Percentiles rank a stretch among this genome's conserved stretches.
Evolutionary conservation across 345 rosid genomes (phyloP).

Genomic region (Heritiera littoralis): DNA sequence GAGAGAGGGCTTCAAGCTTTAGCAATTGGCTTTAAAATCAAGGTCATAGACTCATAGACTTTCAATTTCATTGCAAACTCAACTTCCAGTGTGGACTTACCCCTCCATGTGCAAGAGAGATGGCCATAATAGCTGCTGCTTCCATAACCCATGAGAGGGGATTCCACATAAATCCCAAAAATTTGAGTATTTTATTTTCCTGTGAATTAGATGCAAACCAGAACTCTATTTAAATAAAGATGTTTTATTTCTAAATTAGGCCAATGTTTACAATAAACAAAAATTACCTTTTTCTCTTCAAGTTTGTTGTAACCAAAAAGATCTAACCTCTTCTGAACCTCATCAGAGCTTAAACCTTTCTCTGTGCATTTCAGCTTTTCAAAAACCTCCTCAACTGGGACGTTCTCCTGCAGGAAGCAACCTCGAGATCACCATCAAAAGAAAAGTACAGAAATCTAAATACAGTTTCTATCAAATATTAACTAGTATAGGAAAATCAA

Average conservation of each 20-base stretch:
- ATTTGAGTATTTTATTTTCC: constrained; percentile 61
- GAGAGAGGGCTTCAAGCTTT: background rate
- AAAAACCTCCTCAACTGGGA: constrained; percentile 55
- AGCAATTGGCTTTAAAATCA: background rate
- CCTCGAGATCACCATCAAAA: background rate
- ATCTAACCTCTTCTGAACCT: constrained; percentile 44
- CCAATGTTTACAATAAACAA: background rate
- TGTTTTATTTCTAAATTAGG: background rate
- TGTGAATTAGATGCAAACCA: constrained; percentile 20
- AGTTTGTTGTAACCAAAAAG: constrained; percentile 63
- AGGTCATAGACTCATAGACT: background rate
- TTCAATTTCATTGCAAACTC: background rate
- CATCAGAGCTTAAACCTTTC: constrained; percentile 45
- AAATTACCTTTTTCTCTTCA: constrained; percentile 60
- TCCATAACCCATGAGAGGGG: constrained; percentile 80
- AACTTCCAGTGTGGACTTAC: constrained; percentile 33
- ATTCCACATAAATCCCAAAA: constrained; percentile 72
- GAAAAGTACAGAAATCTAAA: background rate
- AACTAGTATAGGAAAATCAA: background rate
- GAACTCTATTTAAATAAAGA: background rate
- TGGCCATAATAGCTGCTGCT: constrained; percentile 73
- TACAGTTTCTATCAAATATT: background rate
- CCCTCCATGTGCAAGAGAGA: constrained; percentile 71
- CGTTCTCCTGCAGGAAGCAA: constrained; percentile 46
- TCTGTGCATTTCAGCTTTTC: constrained; percentile 54